phyloP scores from a whole-genome alignment of 805 yeast genomes.

The Debaryomyces maramus region DNA sequence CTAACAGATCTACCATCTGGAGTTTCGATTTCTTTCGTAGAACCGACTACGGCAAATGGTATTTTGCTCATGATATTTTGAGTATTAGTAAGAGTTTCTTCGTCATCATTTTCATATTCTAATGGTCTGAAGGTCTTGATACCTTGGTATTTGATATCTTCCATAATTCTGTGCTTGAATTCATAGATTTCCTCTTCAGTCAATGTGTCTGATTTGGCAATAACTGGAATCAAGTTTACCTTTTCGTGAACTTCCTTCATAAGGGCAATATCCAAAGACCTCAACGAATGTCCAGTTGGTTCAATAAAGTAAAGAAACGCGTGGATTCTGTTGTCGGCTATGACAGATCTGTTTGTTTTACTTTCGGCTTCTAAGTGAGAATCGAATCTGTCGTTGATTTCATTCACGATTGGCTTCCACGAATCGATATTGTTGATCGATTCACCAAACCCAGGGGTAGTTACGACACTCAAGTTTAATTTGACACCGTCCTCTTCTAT shows the following conservation, averaged over 20 bases:
- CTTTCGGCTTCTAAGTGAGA: constrained; percentile 87
- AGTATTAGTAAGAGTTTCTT: constrained; percentile 69
- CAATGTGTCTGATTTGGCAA: constrained; percentile 92
- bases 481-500: constrained; percentile 93
- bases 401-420: constrained; percentile 91
- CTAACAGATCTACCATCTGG: constrained; percentile 79
- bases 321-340: constrained; percentile 83
- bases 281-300: constrained; percentile 94
- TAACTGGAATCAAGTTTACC: constrained; percentile 90
- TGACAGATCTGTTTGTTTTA: constrained; percentile 67
- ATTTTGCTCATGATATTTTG: constrained; percentile 65
- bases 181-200: constrained; percentile 78
- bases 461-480: constrained; percentile 78
- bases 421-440: constrained; percentile 65
- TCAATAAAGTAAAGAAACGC: constrained; percentile 93
- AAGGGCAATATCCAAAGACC: constrained; percentile 83
- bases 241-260: constrained; percentile 86
- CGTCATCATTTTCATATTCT: constrained; percentile 78
- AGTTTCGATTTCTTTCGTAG: constrained; percentile 67
- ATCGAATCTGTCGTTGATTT: constrained; percentile 83
- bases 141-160: constrained; percentile 72
- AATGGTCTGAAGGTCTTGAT: constrained; percentile 77
- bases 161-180: constrained; percentile 75
- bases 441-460: constrained; percentile 95
- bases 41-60: constrained; percentile 95